phyloP scores from a whole-genome alignment of 768 basidiomycete genomes.

The Rhodotorula kratochvilovae region DNA sequence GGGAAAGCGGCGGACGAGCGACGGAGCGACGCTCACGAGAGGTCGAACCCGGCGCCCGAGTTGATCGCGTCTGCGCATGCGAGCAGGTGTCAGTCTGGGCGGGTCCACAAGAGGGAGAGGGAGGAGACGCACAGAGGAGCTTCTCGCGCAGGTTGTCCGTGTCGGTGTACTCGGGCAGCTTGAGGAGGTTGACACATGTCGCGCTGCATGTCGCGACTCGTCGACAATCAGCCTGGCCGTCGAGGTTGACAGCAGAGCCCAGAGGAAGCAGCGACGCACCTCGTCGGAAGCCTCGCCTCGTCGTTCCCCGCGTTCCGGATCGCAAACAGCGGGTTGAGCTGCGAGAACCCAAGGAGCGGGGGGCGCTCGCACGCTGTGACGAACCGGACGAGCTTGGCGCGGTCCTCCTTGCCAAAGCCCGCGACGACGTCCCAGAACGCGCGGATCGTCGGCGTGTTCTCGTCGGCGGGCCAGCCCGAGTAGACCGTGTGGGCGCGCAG shows the following conservation, averaged over 20 bases:
- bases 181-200: constrained; percentile 87
- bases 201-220: constrained; percentile 70
- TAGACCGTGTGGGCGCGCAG: constrained; percentile 62
- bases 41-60: constrained; percentile 84
- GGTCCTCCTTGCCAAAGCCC: constrained; percentile 72
- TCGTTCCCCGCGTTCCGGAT: constrained; percentile 78
- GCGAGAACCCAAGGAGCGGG: constrained; percentile 79
- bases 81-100: not conserved
- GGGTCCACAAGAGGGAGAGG: not conserved
- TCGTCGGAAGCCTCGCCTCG: constrained; percentile 48
- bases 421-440: constrained; percentile 84
- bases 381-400: constrained; percentile 72
- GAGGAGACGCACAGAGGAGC: constrained; percentile 55
- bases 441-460: constrained; percentile 64
- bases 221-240: too few species aligned
- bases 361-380: constrained; percentile 77
- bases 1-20: not conserved
- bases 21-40: constrained; percentile 57
- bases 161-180: constrained; percentile 69
- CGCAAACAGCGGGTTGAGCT: constrained; percentile 78
- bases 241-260: too few species aligned
- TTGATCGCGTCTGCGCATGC: constrained; percentile 55
- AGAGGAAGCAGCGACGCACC: constrained; percentile 8
- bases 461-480: constrained; percentile 47
- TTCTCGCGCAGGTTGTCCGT: constrained; percentile 66